Evolutionary conservation across 2,329 filamentous ascomycete species (phyloP).

Genomic region (Laburnicola sp.): DNA sequence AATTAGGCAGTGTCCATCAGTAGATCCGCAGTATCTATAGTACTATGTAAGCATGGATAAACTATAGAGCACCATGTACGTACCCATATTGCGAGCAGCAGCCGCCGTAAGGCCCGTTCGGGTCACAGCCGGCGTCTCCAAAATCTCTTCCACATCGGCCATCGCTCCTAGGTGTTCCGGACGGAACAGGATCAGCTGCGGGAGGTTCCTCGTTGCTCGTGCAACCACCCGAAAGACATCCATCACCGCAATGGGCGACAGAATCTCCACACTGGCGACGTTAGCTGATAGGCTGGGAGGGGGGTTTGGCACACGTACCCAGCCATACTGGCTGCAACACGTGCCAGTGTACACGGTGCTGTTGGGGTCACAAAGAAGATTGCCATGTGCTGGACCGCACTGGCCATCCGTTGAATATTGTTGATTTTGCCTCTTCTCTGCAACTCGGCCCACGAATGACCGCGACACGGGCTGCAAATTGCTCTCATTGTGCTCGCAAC

Average conservation of each 20-base stretch:
- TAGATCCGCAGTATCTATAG: no score
- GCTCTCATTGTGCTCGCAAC: conserved; percentile 24
- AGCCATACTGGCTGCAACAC: conserved; percentile 51
- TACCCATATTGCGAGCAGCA: conserved; percentile 44
- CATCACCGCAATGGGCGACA: conserved; percentile 44
- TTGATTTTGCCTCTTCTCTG: conserved; percentile 33
- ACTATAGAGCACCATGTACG: not conserved
- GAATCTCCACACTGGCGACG: conserved; percentile 48
- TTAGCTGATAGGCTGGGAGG: not conserved
- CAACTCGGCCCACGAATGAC: conserved; percentile 27
- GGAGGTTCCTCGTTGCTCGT: conserved; percentile 15
- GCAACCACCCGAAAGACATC: conserved; percentile 43
- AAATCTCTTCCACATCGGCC: conserved; percentile 49
- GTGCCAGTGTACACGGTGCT: conserved; percentile 50
- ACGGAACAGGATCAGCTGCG: conserved; percentile 6
- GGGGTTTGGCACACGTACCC: conserved; percentile 22
- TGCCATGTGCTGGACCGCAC: conserved; percentile 46
- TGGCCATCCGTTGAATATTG: conserved; percentile 46
- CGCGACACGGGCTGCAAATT: conserved; percentile 31
- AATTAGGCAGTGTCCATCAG: no score
- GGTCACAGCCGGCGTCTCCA: conserved; percentile 45
- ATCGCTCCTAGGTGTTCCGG: conserved; percentile 34
- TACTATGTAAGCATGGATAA: conserved; percentile 9
- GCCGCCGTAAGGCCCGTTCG: conserved; percentile 44
- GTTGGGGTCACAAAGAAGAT: conserved; percentile 49